Conservation (phyloP, 129 eudicot genomes). For the Gnaphalium uliginosum region DNA sequence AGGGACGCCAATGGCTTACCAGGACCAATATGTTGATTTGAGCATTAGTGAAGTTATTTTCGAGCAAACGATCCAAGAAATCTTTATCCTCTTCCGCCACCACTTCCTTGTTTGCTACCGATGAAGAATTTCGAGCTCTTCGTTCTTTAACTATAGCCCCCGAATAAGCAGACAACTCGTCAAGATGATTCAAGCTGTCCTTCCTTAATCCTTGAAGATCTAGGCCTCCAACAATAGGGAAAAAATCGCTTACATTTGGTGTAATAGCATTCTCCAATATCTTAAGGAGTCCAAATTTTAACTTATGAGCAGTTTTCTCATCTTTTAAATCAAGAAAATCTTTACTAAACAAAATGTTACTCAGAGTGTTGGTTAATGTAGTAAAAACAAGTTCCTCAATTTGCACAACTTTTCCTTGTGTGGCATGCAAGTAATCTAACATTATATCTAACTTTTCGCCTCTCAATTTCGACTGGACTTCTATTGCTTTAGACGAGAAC, state of each 20-base stretch:
- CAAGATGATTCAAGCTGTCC: neutral
- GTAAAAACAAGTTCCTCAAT: constrained; percentile 28
- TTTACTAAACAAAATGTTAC: constrained; percentile 22
- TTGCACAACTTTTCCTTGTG: constrained; percentile 31
- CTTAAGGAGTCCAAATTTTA: constrained; percentile 31
- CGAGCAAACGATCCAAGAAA: constrained; percentile 44
- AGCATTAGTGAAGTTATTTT: constrained; percentile 32
- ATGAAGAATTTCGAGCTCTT: constrained; percentile 14
- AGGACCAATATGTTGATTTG: constrained; percentile 41
- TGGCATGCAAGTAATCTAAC: constrained; percentile 19
- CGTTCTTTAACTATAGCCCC: constrained; percentile 29
- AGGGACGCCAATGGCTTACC: constrained; percentile 18
- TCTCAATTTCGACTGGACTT: constrained; percentile 15
- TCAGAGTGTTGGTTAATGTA: constrained; percentile 34
- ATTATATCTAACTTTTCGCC: neutral
- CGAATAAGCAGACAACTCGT: constrained; percentile 26
- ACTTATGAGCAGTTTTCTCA: constrained; percentile 25
- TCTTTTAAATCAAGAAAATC: constrained; percentile 17
- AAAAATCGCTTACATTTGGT: constrained; percentile 47
- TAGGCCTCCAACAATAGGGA: constrained; percentile 30
- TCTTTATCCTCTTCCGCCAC: constrained; percentile 5
- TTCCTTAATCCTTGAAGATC: constrained; percentile 37
- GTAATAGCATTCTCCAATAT: constrained; percentile 32
- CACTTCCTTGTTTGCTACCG: neutral
- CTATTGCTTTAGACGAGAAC: constrained; percentile 34